phyloP scores from a whole-genome alignment of 2,329 filamentous ascomycete species.

The Diplodia scrobiculata region DNA sequence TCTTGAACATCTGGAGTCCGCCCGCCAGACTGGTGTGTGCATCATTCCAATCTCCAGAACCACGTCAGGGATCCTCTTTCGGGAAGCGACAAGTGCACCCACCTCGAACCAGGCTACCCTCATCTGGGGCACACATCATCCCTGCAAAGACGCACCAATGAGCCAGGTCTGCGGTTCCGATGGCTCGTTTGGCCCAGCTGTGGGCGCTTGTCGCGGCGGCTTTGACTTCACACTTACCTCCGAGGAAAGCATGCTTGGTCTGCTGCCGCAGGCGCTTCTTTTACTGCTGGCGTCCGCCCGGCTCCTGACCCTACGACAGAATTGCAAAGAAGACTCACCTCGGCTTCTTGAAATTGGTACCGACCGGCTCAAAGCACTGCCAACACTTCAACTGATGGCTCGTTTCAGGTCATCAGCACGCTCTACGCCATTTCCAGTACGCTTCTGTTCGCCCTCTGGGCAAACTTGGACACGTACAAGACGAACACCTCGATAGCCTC shows the following conservation, averaged over 20 bases:
- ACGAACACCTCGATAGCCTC: slow-evolving; percentile 34
- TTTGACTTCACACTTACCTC: slow-evolving; percentile 39
- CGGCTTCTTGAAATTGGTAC: slow-evolving; percentile 11
- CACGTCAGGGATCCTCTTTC: not conserved
- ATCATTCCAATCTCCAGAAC: not conserved
- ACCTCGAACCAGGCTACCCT: too few relatives aligned
- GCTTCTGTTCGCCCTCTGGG: slow-evolving; percentile 33
- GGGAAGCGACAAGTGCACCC: not conserved
- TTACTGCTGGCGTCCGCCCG: slow-evolving; percentile 37
- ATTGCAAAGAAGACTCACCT: slow-evolving; percentile 28
- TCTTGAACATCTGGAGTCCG: not conserved
- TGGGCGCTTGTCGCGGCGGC: slow-evolving; percentile 35
- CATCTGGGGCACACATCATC: not conserved
- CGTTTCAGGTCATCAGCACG: slow-evolving; percentile 29
- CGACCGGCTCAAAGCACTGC: slow-evolving; percentile 32
- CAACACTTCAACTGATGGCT: slow-evolving; percentile 14
- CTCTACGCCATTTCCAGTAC: slow-evolving; percentile 35
- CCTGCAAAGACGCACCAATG: not conserved
- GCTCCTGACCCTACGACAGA: slow-evolving; percentile 35
- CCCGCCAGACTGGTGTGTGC: not conserved
- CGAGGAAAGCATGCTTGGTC: slow-evolving; percentile 37
- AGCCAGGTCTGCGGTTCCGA: slow-evolving; percentile 32
- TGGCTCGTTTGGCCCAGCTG: slow-evolving; percentile 34
- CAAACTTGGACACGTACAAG: slow-evolving; percentile 32
- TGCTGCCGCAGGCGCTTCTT: slow-evolving; percentile 36